Evolutionary conservation across 805 yeast species (phyloP).

Genomic region (Tetrapisispora pingtungensis): DNA sequence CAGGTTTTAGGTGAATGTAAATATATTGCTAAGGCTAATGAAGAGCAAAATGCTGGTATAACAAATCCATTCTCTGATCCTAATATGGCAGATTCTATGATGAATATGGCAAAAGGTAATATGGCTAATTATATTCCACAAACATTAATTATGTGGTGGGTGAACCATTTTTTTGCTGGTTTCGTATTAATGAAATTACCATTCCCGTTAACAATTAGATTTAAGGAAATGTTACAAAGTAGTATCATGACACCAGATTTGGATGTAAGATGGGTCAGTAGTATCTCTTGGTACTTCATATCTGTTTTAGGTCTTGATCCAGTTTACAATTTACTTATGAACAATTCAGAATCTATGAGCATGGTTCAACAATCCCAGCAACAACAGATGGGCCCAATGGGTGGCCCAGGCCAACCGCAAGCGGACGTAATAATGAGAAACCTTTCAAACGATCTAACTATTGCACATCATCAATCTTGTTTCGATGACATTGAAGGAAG

Average conservation of each 20-base stretch:
- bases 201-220: conserved; percentile 79
- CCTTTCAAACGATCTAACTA: conserved; percentile 66
- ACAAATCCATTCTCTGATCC: conserved; percentile 65
- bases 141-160: conserved; percentile 93
- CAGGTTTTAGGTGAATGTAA: conserved; percentile 42
- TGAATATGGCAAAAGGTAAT: conserved; percentile 71
- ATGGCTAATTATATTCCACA: conserved; percentile 82
- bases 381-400: conserved; percentile 16
- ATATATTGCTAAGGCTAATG: conserved; percentile 41
- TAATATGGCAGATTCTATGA: conserved; percentile 57
- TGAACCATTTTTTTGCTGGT: conserved; percentile 85
- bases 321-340: conserved; percentile 57
- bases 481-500: conserved; percentile 56
- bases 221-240: conserved; percentile 84
- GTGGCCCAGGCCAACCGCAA: conserved; percentile 51
- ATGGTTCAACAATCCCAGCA: conserved; percentile 14
- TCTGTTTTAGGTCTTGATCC: conserved; percentile 77
- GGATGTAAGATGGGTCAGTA: conserved; percentile 85
- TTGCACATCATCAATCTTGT: conserved; percentile 46
- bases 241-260: conserved; percentile 79
- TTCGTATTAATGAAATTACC: conserved; percentile 82
- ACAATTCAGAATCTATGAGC: conserved; percentile 15
- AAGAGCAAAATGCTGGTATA: conserved; percentile 27
- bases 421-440: conserved; percentile 52
- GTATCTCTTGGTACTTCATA: conserved; percentile 93